Evolutionary conservation across 2,329 filamentous ascomycete species (phyloP).

Genomic region (Pseudogymnoascus destructans): DNA sequence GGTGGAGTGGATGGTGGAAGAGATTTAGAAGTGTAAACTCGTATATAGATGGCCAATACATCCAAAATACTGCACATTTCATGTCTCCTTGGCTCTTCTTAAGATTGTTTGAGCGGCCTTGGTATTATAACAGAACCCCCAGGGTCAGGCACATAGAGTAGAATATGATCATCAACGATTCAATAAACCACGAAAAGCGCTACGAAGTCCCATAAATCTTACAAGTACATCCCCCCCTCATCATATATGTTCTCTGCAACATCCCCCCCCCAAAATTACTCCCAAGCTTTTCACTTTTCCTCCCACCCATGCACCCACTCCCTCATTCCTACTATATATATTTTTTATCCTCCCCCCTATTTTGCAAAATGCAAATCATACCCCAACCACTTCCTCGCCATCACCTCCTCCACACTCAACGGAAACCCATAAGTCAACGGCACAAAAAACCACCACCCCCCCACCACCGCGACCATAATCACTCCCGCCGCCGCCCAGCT

Average conservation of each 20-base stretch:
- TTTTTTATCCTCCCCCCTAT: constrained; percentile 31
- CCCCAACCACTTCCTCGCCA: constrained; percentile 83
- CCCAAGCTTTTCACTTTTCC: neutral
- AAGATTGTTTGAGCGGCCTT: neutral
- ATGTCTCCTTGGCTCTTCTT: neutral
- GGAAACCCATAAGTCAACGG: constrained; percentile 93
- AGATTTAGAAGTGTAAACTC: neutral
- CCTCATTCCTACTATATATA: neutral
- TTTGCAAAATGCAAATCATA: constrained; percentile 99
- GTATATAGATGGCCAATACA: neutral
- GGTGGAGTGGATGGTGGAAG: neutral
- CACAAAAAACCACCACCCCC: constrained; percentile 84
- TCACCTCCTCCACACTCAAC: constrained; percentile 62
- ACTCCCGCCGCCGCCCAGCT: constrained; percentile 68
- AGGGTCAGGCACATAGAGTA: neutral
- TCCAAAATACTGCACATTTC: neutral
- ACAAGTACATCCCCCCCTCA: neutral
- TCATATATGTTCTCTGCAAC: neutral
- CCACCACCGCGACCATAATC: constrained; percentile 54
- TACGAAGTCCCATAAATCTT: neutral
- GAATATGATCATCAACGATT: neutral
- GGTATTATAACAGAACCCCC: neutral
- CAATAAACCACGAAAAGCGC: neutral
- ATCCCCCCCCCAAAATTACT: neutral
- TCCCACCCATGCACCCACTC: neutral